Base-by-base conservation (phyloP, 257 asterid species). In the Osmanthus fragrans region DNA sequence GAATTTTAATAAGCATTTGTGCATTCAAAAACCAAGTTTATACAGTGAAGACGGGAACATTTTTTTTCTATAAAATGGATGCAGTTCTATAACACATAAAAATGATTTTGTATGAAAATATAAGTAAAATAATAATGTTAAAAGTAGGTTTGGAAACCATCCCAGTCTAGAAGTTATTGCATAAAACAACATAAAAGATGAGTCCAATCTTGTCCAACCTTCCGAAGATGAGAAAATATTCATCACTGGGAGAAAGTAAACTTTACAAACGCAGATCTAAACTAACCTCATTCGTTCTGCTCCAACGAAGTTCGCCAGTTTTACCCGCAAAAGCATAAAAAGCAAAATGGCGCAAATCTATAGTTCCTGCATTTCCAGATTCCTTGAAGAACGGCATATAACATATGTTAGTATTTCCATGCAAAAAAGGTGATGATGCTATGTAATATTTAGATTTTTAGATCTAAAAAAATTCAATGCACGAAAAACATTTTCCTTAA, bases 261-360 rank as follows among this genome's bases (percentile, higher is more conserved):
- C 60, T 19, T 29, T 16, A 18, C 11, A 54, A 63, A 76, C 27
- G 19, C 25, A 76, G 15, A 13, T 51, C 21, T 23, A 33, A 73
- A 70, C 71, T 49, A 42, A 92, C 98, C 97, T 93, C 99, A 39
- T 86, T 84, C 89, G 87, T 89, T 86, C 98, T 88, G 81, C 83
- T 85, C 97, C 99, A 96, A n/a, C 97, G 93, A 82, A 90, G 83
- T 63, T 87, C 92, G 75, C 99, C 99, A 82, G 90, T 90, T 73
- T 89, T 88, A 79, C 98, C 98, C 32, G 97, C 92, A 86, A 96
- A 90, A 79, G 99, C 98, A 88, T 90, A 93, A 74, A 93, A 76
- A 67, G 96, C 97, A 84, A 96, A 96, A 89, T 96, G 98, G 60
- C 94, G 93, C 73, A 93, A 81, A 82, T 95, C 97, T 78, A 86